These are phyloP conservation scores for Cardiospermum halicacabum DNA, from an alignment of 345 rosid genomes.

Conservation along the genomic window DNA sequence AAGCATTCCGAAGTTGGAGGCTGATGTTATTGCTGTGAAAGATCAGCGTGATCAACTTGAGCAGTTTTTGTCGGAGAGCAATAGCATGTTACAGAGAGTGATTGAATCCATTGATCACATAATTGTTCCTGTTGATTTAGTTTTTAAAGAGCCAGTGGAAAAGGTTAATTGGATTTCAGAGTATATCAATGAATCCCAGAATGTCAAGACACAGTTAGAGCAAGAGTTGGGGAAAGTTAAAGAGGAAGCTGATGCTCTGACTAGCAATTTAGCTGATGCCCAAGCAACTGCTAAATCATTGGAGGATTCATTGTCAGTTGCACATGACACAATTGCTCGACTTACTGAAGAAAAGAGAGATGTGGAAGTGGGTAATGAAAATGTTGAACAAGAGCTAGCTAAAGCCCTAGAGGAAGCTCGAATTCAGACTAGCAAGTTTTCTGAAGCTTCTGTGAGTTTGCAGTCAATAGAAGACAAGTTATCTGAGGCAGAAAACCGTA, in stretches of 20 bases:
- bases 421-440: slow-evolving; percentile 40
- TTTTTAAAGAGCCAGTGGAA: slow-evolving; percentile 47
- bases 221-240: slow-evolving; percentile 44
- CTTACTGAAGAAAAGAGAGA: slow-evolving; percentile 50
- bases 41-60: slow-evolving; percentile 55
- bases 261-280: slow-evolving; percentile 47
- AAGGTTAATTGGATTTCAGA: slow-evolving; percentile 58
- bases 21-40: slow-evolving; percentile 43
- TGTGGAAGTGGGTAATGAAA: slow-evolving; percentile 43
- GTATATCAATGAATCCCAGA: slow-evolving; percentile 51
- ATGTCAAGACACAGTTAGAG: slow-evolving; percentile 41
- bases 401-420: slow-evolving; percentile 49
- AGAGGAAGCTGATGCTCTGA: slow-evolving; percentile 41
- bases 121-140: slow-evolving; percentile 41
- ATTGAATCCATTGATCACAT: slow-evolving; percentile 46
- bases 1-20: slow-evolving; percentile 53
- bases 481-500: slow-evolving; percentile 48
- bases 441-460: slow-evolving; percentile 44
- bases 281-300: slow-evolving; percentile 35
- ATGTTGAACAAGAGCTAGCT: slow-evolving; percentile 52
- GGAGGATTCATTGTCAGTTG: slow-evolving; percentile 50
- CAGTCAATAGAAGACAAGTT: slow-evolving; percentile 66
- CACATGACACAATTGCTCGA: slow-evolving; percentile 41
- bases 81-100: slow-evolving; percentile 44
- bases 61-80: slow-evolving; percentile 54